A percentile compares a stretch with the other conserved stretches of the same genome.
phyloP scores from a whole-genome alignment of 2,329 filamentous ascomycete species.

The Cyclaneusma minus region DNA sequence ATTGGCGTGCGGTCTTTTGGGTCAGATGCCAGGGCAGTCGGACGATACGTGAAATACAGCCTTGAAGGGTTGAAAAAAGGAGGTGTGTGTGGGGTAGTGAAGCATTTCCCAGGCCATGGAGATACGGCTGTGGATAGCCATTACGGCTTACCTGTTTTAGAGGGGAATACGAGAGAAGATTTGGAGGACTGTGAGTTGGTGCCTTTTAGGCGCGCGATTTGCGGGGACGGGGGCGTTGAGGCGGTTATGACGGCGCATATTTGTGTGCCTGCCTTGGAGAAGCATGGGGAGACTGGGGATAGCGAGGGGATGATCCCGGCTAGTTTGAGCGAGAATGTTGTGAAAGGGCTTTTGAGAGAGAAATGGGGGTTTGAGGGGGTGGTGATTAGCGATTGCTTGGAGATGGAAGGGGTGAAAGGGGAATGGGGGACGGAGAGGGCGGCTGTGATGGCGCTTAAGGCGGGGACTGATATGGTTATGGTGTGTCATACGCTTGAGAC shows the following conservation, averaged over 20 bases:
- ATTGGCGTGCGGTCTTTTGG: conserved; percentile 26
- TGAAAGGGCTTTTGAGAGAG: conserved; percentile 23
- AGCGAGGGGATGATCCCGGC: conserved; percentile 15
- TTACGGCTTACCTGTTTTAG: conserved; percentile 23
- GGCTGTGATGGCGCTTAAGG: conserved; percentile 23
- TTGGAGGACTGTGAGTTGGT: conserved; percentile 25
- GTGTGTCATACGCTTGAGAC: conserved; percentile 26
- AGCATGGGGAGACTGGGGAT: conserved; percentile 4
- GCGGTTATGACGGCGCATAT: conserved; percentile 29
- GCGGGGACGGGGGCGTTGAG: conserved; percentile 24
- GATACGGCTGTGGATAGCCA: conserved; percentile 28
- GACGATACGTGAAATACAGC: conserved; percentile 22
- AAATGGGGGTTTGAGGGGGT: conserved; percentile 27
- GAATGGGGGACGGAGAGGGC: conserved; percentile 25
- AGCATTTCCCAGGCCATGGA: conserved; percentile 29
- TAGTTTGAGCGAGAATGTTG: conserved; percentile 21
- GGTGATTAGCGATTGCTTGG: conserved; percentile 27
- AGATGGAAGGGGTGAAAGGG: conserved; percentile 26
- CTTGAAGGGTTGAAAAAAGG: conserved; percentile 21
- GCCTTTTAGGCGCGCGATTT: conserved; percentile 25
- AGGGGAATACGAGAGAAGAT: conserved; percentile 20
- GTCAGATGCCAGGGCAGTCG: conserved; percentile 25
- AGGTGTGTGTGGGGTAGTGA: conserved; percentile 25
- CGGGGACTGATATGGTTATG: conserved; percentile 28
- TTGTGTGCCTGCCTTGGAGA: conserved; percentile 20